These are phyloP conservation scores for Pestalotiopsis sp. DNA, from an alignment of 2,329 filamentous ascomycete species.

Conservation along the genomic window DNA sequence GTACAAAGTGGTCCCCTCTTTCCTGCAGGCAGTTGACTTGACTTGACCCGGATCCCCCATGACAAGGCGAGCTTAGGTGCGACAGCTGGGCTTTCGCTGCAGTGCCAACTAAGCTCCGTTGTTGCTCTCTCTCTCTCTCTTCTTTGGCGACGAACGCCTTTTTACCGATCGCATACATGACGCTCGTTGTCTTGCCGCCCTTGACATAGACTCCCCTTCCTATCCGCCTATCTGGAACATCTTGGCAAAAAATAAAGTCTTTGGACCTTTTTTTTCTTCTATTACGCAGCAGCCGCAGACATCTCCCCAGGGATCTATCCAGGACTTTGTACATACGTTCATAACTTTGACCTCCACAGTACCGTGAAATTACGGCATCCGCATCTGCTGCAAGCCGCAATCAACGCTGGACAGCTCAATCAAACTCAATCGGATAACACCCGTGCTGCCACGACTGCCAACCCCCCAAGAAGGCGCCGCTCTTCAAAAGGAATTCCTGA, in stretches of 20 bases:
- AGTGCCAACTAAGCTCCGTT: neutral
- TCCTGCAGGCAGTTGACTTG: neutral
- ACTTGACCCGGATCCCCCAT: neutral
- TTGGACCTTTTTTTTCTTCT: neutral
- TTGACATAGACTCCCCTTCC: neutral
- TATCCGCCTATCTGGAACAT: neutral
- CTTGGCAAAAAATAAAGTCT: neutral
- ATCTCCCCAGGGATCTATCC: neutral
- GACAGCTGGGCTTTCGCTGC: neutral
- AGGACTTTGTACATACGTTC: neutral
- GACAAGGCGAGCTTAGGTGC: neutral
- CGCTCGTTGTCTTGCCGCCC: neutral
- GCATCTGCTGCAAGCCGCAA: neutral
- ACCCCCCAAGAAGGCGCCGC: neutral
- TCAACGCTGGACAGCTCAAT: conserved; percentile 4
- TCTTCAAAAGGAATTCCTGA: neutral
- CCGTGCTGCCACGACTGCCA: neutral
- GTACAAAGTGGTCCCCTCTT: neutral
- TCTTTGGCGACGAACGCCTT: neutral
- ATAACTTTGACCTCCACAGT: neutral
- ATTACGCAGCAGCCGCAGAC: too few species aligned
- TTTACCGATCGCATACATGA: neutral
- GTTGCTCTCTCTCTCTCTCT: neutral
- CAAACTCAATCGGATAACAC: conserved; percentile 7
- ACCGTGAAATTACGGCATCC: neutral